A percentile compares a stretch with the other conserved stretches of the same genome.
Conservation (phyloP, 2,329 filamentous ascomycete genomes). For the Colletotrichum paranaense region DNA sequence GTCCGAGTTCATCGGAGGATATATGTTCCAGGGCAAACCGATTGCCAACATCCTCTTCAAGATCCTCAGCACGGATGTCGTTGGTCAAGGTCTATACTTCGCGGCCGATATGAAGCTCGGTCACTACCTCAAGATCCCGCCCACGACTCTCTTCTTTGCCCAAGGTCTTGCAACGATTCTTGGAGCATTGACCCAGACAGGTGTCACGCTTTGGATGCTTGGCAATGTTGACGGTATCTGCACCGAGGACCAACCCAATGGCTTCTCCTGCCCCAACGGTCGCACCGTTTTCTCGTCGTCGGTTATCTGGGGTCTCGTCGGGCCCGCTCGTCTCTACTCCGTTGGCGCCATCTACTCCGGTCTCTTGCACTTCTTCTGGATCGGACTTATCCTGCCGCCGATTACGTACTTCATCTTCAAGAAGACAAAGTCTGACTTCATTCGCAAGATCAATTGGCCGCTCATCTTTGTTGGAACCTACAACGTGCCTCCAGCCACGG, state of each 20-base stretch:
- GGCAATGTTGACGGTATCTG: conserved; percentile 65
- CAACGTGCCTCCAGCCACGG: conserved; percentile 65
- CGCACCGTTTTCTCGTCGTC: conserved; percentile 71
- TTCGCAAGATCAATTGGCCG: conserved; percentile 63
- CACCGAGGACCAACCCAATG: conserved; percentile 55
- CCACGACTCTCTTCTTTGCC: conserved; percentile 68
- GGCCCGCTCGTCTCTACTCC: conserved; percentile 48
- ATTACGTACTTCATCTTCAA: conserved; percentile 60
- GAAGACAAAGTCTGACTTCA: conserved; percentile 55
- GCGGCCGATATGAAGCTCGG: conserved; percentile 63
- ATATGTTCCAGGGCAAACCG: conserved; percentile 57
- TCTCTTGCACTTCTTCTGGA: conserved; percentile 64
- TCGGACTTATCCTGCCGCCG: conserved; percentile 60
- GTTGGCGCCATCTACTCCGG: conserved; percentile 56
- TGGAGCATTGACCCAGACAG: conserved; percentile 50
- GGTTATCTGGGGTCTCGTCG: conserved; percentile 71
- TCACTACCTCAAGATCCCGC: conserved; percentile 66
- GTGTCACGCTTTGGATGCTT: conserved; percentile 45
- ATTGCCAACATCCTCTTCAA: conserved; percentile 53
- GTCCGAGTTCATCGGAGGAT: conserved; percentile 46
- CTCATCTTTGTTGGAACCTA: conserved; percentile 63
- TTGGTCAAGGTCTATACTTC: conserved; percentile 49
- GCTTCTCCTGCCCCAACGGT: conserved; percentile 68
- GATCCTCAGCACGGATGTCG: conserved; percentile 48
- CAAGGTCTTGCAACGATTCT: conserved; percentile 65